Evolutionary conservation across 202 grass and related monocot genomes (phyloP), one percentile per base, ranked within the genome.

Genomic region (Schoenoplectus triqueter): DNA sequence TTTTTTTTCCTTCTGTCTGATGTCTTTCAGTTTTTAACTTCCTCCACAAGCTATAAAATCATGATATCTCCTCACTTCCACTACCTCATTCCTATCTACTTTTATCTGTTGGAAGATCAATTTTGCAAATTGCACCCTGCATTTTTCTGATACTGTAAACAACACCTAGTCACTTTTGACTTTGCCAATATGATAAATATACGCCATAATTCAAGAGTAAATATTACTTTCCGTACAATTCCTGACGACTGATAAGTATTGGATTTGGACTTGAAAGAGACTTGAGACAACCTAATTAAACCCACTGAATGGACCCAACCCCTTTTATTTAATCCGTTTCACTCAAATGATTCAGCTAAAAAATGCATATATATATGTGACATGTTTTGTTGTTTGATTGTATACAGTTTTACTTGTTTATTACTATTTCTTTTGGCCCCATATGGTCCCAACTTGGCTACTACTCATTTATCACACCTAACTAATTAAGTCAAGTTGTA

Each of bases 1-100:
- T 19, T 55, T 17, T 67, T 17, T 22, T 66, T 81, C 31, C 31
- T 31, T 31, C 31, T 31, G 31, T 2, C 52, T 77, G 20, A 51
- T 57, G 11, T 57, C 73, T 41, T 77, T 78, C 11, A 18, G 22
- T 78, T 61, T 78, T 45, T 42, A 78, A 78, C 75, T 78, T 78
- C 22, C 44, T 48, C 50, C 22, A 69, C 81, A 83, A 83, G 81
- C 65, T 45, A 83, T 49, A 55, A 61, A 61, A 78, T 78, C 54
- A 78, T 78, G 54, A 78, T 78, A 78, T 61, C 52, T 1, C 51
- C 54, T 18, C 55, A 61, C 17, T 42, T 61, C 31, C 22, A 61
- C 31, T 13, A 61, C 55, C 10, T 39, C 21, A 77, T 78, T 17
- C 74, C 55, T 78, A 78, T 78, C 74, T 60, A 60, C 73, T 59